A percentile compares a stretch with the other conserved stretches of the same genome.
Conservation (phyloP, 2,329 filamentous ascomycete genomes). For the Ophiocordyceps camponoti-leonardi region DNA sequence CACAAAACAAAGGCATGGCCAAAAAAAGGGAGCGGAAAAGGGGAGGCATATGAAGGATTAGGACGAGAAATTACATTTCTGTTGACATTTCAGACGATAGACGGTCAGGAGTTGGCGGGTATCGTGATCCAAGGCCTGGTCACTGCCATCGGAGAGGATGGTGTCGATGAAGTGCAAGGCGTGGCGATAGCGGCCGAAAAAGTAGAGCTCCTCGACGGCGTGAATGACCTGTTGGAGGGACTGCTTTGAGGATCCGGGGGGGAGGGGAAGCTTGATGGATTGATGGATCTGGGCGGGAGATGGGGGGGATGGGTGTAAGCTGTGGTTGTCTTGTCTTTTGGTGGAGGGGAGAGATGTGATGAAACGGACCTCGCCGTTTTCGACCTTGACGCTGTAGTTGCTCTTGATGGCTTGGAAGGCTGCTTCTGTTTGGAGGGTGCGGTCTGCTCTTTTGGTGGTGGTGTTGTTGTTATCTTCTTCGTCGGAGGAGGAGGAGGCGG, state of each 20-base stretch:
- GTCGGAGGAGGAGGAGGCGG: no score
- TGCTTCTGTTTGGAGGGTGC: conserved; percentile 29
- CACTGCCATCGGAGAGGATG: conserved; percentile 14
- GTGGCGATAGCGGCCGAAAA: conserved; percentile 28
- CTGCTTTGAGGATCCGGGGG: conserved; percentile 21
- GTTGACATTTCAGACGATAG: conserved; percentile 25
- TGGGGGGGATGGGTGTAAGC: background rate
- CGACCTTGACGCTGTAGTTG: conserved; percentile 28
- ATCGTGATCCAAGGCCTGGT: conserved; percentile 23
- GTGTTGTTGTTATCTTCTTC: conserved; percentile 11
- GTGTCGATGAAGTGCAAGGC: conserved; percentile 22
- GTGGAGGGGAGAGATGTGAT: background rate
- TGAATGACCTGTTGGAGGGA: conserved; percentile 33
- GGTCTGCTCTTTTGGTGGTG: conserved; percentile 6
- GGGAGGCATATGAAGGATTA: no score
- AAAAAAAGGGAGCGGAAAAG: no score
- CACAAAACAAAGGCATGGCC: background rate
- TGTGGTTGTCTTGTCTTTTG: no score
- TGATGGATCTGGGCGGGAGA: conserved; percentile 22
- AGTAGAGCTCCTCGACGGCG: conserved; percentile 41
- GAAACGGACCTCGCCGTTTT: conserved; percentile 31
- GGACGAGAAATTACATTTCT: conserved; percentile 9
- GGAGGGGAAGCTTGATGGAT: conserved; percentile 23
- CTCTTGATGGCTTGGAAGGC: conserved; percentile 28
- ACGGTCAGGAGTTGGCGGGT: conserved; percentile 19